These are phyloP conservation scores for Wickerhamiella azyma DNA, from an alignment of 805 yeast species.

Conservation along the genomic window DNA sequence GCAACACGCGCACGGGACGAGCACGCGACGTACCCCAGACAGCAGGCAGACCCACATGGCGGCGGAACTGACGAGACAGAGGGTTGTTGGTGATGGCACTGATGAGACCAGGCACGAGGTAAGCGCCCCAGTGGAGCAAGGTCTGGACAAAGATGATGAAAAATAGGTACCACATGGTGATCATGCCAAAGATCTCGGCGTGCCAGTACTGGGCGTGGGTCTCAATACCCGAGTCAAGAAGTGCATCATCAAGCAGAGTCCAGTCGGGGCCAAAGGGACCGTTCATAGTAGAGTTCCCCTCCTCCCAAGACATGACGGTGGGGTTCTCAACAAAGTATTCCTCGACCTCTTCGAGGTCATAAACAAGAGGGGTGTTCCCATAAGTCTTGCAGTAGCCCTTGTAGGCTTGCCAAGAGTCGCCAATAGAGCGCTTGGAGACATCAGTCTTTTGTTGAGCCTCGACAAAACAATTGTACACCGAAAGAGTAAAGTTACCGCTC, in stretches of 20 bases:
- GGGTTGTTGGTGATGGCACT: slow-evolving; percentile 2
- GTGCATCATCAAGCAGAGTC: neutral
- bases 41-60: slow-evolving; percentile 21
- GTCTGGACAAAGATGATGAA: slow-evolving; percentile 9
- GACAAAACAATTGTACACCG: neutral
- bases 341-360: neutral
- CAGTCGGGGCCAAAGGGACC: slow-evolving; percentile 5
- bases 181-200: slow-evolving; percentile 8
- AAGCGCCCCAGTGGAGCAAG: slow-evolving; percentile 8
- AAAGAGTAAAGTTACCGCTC: neutral
- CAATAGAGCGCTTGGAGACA: neutral
- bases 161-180: slow-evolving; percentile 8
- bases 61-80: slow-evolving; percentile 5
- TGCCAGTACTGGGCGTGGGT: neutral
- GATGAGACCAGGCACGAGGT: slow-evolving; percentile 5
- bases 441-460: neutral
- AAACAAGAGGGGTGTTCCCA: neutral
- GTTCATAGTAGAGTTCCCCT: slow-evolving; percentile 1
- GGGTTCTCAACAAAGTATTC: neutral
- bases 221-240: slow-evolving; percentile 1
- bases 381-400: neutral
- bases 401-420: slow-evolving; percentile 1
- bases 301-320: neutral
- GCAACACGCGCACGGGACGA: slow-evolving; percentile 11
- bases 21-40: slow-evolving; percentile 20